Evolutionary conservation across 2,329 filamentous ascomycete species (phyloP).

Genomic region (Cyanodermella asteris): DNA sequence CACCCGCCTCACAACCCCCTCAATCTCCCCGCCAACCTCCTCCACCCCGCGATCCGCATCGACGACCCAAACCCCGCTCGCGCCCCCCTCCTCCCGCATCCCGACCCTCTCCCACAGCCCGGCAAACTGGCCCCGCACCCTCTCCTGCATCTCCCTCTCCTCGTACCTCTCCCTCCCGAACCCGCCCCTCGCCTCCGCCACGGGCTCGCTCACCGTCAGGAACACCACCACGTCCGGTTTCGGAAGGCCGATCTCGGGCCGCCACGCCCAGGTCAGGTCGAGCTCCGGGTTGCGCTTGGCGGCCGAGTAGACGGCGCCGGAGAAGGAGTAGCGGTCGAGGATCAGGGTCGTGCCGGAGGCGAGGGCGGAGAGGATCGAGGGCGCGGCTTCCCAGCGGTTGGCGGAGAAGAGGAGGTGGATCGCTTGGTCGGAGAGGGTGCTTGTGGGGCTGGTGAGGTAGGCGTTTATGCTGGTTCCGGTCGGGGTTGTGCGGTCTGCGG

Average conservation of each 20-base stretch:
- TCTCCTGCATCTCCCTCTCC: constrained; percentile 56
- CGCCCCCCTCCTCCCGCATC: constrained; percentile 26
- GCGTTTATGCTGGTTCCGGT: constrained; percentile 73
- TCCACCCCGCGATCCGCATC: constrained; percentile 31
- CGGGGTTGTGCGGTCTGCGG: constrained; percentile 52
- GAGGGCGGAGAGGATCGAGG: constrained; percentile 26
- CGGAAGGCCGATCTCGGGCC: constrained; percentile 68
- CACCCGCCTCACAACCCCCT: constrained; percentile 3
- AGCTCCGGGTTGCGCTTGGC: constrained; percentile 59
- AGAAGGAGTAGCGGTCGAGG: constrained; percentile 88
- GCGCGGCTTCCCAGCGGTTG: constrained; percentile 59
- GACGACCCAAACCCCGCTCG: no score
- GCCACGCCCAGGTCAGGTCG: constrained; percentile 56
- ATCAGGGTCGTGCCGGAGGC: constrained; percentile 51
- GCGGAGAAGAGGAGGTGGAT: constrained; percentile 81
- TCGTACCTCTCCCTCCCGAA: constrained; percentile 85
- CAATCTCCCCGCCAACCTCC: constrained; percentile 22
- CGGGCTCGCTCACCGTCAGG: constrained; percentile 54
- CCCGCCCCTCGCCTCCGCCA: constrained; percentile 56
- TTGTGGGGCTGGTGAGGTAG: constrained; percentile 50
- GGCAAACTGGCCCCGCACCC: constrained; percentile 54
- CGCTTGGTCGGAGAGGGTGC: constrained; percentile 68
- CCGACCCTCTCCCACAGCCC: constrained; percentile 26
- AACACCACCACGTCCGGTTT: constrained; percentile 76
- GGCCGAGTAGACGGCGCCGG: constrained; percentile 77